phyloP scores from a whole-genome alignment of 495 filamentous ascomycete genomes.

The Cairneyella variabilis region DNA sequence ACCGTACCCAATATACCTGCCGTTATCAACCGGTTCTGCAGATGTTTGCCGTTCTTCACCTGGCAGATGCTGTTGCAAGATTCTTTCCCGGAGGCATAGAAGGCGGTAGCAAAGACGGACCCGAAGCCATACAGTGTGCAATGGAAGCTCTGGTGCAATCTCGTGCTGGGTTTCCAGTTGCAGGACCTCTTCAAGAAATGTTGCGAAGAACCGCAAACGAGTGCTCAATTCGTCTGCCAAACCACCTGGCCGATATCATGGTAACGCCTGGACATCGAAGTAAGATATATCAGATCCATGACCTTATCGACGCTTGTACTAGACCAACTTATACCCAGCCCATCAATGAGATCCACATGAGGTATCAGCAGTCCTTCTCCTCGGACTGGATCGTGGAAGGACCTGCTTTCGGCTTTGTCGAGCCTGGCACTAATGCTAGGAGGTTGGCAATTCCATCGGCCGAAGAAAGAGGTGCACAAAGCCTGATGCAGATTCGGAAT shows the following conservation, averaged over 20 bases:
- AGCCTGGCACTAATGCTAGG: not conserved
- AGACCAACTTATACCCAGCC: slow-evolving; percentile 28
- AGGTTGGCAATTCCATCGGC: slow-evolving; percentile 7
- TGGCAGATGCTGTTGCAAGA: slow-evolving; percentile 29
- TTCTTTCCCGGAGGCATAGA: slow-evolving; percentile 22
- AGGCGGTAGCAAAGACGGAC: slow-evolving; percentile 17
- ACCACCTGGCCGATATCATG: slow-evolving; percentile 11
- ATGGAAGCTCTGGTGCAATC: slow-evolving; percentile 29
- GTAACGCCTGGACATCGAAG: not conserved
- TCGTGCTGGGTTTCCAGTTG: slow-evolving; percentile 26
- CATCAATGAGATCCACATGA: slow-evolving; percentile 21
- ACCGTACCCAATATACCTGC: slow-evolving; percentile 25
- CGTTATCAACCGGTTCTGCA: slow-evolving; percentile 33
- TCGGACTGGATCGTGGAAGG: slow-evolving; percentile 17
- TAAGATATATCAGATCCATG: slow-evolving; percentile 20
- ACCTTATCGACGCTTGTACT: slow-evolving; percentile 32
- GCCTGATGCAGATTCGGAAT: slow-evolving; percentile 25
- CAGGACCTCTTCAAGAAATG: slow-evolving; percentile 33
- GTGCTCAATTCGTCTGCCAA: slow-evolving; percentile 22
- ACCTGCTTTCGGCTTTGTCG: slow-evolving; percentile 9
- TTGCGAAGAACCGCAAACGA: slow-evolving; percentile 26
- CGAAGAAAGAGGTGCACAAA: slow-evolving; percentile 22
- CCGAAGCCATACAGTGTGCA: slow-evolving; percentile 27
- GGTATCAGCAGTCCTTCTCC: slow-evolving; percentile 15
- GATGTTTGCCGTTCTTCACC: slow-evolving; percentile 32